phyloP scores from a whole-genome alignment of 2,329 filamentous ascomycete genomes.

The Lachnellula arida region DNA sequence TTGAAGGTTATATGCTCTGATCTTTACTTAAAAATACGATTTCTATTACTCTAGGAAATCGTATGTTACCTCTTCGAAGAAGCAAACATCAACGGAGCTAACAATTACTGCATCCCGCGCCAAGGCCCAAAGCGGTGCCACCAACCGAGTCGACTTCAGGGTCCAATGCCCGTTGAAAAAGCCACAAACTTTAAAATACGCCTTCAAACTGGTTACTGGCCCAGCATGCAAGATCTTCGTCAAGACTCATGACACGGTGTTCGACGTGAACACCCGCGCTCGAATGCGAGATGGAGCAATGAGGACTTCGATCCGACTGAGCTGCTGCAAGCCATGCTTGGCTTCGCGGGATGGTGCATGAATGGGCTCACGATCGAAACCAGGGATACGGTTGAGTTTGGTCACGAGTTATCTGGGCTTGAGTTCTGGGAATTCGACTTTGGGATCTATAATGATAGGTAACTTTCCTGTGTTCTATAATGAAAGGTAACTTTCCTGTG shows the following conservation, averaged over 20 bases:
- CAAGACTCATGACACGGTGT: constrained; percentile 19
- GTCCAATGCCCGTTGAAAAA: constrained; percentile 10
- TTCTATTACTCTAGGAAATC: constrained; percentile 6
- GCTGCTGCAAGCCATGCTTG: constrained; percentile 27
- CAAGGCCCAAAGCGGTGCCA: constrained; percentile 11
- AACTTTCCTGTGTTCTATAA: constrained; percentile 16
- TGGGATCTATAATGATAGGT: constrained; percentile 38
- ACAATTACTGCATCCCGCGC: background rate
- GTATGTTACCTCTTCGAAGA: background rate
- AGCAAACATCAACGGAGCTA: background rate
- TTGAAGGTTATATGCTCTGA: background rate
- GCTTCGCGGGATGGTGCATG: background rate
- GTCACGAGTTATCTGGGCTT: constrained; percentile 37
- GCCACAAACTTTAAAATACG: constrained; percentile 18
- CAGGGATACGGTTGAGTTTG: constrained; percentile 37
- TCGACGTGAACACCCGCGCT: constrained; percentile 22
- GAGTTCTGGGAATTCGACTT: constrained; percentile 40
- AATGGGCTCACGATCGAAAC: background rate
- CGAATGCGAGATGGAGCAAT: constrained; percentile 21
- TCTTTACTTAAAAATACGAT: constrained; percentile 1
- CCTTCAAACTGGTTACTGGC: constrained; percentile 19
- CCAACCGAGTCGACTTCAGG: constrained; percentile 4
- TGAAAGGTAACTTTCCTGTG: constrained; percentile 29
- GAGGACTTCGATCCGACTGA: constrained; percentile 36
- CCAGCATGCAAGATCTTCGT: constrained; percentile 19